phyloP scores from a whole-genome alignment of 768 basidiomycete species.

The Gloeostereum incarnatum region DNA sequence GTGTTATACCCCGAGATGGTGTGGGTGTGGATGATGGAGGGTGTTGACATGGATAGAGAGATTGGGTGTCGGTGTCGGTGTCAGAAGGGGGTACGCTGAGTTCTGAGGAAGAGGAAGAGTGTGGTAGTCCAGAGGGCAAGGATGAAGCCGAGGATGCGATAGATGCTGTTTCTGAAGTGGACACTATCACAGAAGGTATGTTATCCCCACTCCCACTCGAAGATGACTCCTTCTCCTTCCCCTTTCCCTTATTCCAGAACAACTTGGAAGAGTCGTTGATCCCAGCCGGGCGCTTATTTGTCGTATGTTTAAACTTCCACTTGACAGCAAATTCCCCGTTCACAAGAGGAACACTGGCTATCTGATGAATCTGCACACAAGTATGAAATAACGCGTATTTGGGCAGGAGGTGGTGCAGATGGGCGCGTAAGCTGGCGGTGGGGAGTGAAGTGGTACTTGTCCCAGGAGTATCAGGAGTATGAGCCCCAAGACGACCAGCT shows the following conservation, averaged over 20 bases:
- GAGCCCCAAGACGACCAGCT: no score
- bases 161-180: not conserved
- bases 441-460: no score
- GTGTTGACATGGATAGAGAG: not conserved
- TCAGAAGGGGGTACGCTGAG: not conserved
- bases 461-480: no score
- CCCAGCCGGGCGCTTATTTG: conserved; percentile 8
- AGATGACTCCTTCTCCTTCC: conserved; percentile 9
- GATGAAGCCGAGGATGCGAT: conserved; percentile 1
- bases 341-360: conserved; percentile 65
- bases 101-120: conserved; percentile 7
- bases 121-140: conserved; percentile 10
- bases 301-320: conserved; percentile 63
- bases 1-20: conserved; percentile 56
- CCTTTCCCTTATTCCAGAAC: conserved; percentile 13
- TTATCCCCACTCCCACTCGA: conserved; percentile 1
- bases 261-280: not conserved
- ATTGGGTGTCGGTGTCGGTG: not conserved
- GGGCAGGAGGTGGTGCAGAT: conserved; percentile 52
- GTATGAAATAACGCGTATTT: conserved; percentile 61
- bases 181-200: conserved; percentile 10
- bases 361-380: conserved; percentile 51
- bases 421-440: no score
- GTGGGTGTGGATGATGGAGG: conserved; percentile 20
- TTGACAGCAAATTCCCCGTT: conserved; percentile 58